Percentiles rank a stretch among this genome's conserved stretches.
These are phyloP conservation scores for Cercospora sojina DNA, from an alignment of 2,329 filamentous ascomycete species.

Conservation along the genomic window DNA sequence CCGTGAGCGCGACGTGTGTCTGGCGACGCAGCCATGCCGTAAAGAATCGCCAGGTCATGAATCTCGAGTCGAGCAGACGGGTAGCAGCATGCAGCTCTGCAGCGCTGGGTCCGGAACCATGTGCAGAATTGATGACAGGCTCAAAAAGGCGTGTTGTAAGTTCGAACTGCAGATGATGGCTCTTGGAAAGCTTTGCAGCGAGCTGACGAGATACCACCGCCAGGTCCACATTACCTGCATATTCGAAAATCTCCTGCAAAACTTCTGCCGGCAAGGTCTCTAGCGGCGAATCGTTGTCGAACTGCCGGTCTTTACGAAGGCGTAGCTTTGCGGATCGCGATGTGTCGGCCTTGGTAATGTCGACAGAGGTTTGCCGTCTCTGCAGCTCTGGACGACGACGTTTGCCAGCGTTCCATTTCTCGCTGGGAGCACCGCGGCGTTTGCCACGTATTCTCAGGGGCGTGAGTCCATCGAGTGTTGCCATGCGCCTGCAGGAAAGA, in stretches of 20 bases:
- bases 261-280: conserved; percentile 40
- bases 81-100: conserved; percentile 27
- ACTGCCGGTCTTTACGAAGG: background rate
- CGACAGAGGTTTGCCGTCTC: conserved; percentile 6
- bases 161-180: conserved; percentile 32
- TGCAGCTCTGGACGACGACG: conserved; percentile 26
- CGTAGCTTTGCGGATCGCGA: conserved; percentile 15
- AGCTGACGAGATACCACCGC: conserved; percentile 34
- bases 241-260: conserved; percentile 38
- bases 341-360: conserved; percentile 18
- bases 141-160: conserved; percentile 31
- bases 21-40: conserved; percentile 28
- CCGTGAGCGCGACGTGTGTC: background rate
- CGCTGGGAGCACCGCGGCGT: conserved; percentile 26
- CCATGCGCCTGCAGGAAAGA: conserved; percentile 6
- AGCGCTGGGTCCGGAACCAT: conserved; percentile 5
- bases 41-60: conserved; percentile 39
- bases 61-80: conserved; percentile 36
- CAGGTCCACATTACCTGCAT: conserved; percentile 35
- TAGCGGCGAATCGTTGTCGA: conserved; percentile 26
- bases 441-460: conserved; percentile 39
- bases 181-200: conserved; percentile 33
- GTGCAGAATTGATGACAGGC: conserved; percentile 20
- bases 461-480: conserved; percentile 23
- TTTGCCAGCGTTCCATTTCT: conserved; percentile 34